Evolutionary conservation across 768 basidiomycete genomes (phyloP).

Genomic region (Russula foetens): DNA sequence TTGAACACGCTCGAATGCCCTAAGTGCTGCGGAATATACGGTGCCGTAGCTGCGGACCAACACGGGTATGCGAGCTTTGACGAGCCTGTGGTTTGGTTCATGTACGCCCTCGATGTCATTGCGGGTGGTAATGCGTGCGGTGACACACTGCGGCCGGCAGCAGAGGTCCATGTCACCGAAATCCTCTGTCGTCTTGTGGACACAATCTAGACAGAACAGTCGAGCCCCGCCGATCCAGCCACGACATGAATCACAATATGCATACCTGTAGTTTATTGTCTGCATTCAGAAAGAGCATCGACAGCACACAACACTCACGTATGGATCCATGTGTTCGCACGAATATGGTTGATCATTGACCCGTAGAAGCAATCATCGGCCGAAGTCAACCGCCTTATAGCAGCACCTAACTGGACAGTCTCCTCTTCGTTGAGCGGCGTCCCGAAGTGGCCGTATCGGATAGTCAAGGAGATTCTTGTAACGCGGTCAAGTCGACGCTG

Average conservation of each 20-base stretch:
- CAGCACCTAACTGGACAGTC: conserved; percentile 9
- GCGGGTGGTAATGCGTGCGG: conserved; percentile 12
- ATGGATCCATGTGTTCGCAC: conserved; percentile 23
- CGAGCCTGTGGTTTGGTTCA: not conserved
- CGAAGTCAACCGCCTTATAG: conserved; percentile 18
- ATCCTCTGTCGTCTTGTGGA: not conserved
- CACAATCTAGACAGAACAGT: conserved; percentile 28
- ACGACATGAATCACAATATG: conserved; percentile 23
- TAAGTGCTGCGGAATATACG: not conserved
- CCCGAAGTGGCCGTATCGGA: conserved; percentile 23
- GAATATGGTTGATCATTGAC: conserved; percentile 16
- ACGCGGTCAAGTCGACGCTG: conserved; percentile 26
- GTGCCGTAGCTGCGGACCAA: not conserved
- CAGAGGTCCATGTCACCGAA: conserved; percentile 27
- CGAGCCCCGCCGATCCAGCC: conserved; percentile 26
- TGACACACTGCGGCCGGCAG: conserved; percentile 22
- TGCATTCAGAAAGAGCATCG: not conserved
- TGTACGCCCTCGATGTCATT: conserved; percentile 12
- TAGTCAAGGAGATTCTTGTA: conserved; percentile 21
- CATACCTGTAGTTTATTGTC: conserved; percentile 10
- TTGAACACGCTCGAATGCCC: not conserved
- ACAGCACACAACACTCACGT: conserved; percentile 9
- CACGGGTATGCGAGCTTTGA: not conserved
- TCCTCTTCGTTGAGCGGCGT: conserved; percentile 18
- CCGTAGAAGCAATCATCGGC: conserved; percentile 25